Evolutionary conservation across 2,329 filamentous ascomycete species (phyloP).

Genomic region (Penicillium capsulatum): DNA sequence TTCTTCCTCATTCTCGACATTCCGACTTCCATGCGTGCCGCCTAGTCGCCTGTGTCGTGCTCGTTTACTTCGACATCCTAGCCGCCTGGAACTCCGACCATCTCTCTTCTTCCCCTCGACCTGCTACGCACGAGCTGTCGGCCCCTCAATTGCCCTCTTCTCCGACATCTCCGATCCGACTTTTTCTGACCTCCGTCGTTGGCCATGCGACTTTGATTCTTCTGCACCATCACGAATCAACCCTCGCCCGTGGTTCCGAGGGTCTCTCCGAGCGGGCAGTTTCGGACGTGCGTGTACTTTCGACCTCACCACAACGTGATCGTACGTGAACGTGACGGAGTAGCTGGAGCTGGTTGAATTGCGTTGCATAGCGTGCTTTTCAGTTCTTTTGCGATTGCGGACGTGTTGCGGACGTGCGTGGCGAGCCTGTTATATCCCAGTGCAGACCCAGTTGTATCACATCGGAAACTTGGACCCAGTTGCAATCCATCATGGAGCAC

Average conservation of each 20-base stretch:
- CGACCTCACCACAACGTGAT: too few species aligned
- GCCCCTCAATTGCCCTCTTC: slow-evolving; percentile 18
- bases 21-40: slow-evolving; percentile 16
- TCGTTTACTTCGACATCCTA: slow-evolving; percentile 1
- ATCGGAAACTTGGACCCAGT: slow-evolving; percentile 9
- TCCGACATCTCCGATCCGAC: slow-evolving; percentile 5
- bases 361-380: neutral
- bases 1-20: slow-evolving; percentile 22
- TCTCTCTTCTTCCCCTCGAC: slow-evolving; percentile 7
- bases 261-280: neutral
- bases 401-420: neutral
- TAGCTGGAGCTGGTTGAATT: slow-evolving; percentile 9
- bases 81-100: slow-evolving; percentile 1
- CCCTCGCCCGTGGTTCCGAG: slow-evolving; percentile 21
- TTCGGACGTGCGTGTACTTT: too few species aligned
- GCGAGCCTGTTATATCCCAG: neutral
- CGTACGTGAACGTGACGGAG: too few species aligned
- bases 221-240: slow-evolving; percentile 18
- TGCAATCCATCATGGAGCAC: slow-evolving; percentile 64
- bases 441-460: slow-evolving; percentile 9
- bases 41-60: neutral
- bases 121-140: slow-evolving; percentile 22
- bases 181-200: slow-evolving; percentile 8
- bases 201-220: slow-evolving; percentile 31
- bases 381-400: neutral